Percentiles rank a stretch among this genome's conserved stretches.
Evolutionary conservation across 192 early-diverging fungal species (phyloP).

Genomic region (Rhizophagus sp.): DNA sequence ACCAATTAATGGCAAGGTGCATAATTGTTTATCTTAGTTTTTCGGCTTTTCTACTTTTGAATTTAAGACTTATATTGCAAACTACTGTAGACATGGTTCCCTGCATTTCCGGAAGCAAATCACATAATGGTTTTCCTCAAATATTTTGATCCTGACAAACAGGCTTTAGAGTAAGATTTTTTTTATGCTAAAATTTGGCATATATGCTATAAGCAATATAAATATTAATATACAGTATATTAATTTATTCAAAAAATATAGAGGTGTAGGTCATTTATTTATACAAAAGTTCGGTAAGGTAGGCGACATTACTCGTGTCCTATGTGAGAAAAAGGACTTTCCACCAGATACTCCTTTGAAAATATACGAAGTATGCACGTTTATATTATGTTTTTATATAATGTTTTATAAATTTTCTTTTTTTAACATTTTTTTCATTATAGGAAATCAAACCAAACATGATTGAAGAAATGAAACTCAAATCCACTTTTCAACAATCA

Average conservation of each 20-base stretch:
- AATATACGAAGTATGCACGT: conserved; percentile 60
- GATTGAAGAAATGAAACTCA: conserved; percentile 77
- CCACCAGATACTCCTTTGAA: conserved; percentile 57
- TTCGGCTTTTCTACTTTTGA: too few species aligned
- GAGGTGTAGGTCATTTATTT: conserved; percentile 59
- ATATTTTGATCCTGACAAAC: conserved; percentile 70
- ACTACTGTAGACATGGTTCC: conserved; percentile 2
- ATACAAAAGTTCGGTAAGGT: conserved; percentile 54
- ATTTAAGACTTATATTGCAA: too few species aligned
- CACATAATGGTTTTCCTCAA: conserved; percentile 81
- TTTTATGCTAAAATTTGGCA: not conserved
- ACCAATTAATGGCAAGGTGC: conserved; percentile 32
- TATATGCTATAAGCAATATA: not conserved
- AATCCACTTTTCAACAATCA: conserved; percentile 63
- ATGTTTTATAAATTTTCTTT: not conserved
- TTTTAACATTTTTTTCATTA: not conserved
- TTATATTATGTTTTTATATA: not conserved
- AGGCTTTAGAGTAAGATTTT: conserved; percentile 57
- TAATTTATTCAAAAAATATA: conserved; percentile 24
- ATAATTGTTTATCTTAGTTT: conserved; percentile 27
- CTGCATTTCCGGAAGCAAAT: conserved; percentile 9
- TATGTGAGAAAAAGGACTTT: conserved; percentile 58
- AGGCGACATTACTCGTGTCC: conserved; percentile 55
- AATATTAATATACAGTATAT: not conserved
- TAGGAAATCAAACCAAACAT: conserved; percentile 93